Evolutionary conservation across 768 basidiomycete genomes (phyloP), one percentile per base, ranked within the genome.

Genomic region (Cubamyces sp.): DNA sequence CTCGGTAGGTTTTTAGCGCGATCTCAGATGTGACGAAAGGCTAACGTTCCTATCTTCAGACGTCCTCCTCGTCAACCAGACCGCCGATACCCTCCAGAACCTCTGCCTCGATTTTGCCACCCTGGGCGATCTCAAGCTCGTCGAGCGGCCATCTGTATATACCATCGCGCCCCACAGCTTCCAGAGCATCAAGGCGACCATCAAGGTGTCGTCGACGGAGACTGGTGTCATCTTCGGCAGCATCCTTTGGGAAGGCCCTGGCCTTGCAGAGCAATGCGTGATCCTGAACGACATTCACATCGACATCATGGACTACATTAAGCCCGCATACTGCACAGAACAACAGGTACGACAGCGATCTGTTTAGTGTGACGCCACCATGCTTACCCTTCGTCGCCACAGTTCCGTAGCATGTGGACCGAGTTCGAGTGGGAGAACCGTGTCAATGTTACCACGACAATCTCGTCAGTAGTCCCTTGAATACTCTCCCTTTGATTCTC

Each of bases 391-490:
- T 34, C 41, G 41, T 26, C 56, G 51, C 15, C 46, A 8, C 69
- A 96, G 91, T 96, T 96, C 86, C 86, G 96, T 34, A 92, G 86
- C 74, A 96, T 96, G 94, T 97, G 96, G 96, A 99, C 96, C 26
- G 97, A 98, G 75, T 99, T 99, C 70, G 96, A 99, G 75, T 99
- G 96, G 96, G 96, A 99, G 82, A 99, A 99, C 78, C 85, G 96
- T 69, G 96, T 98, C 57, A 98, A 98, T 71, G 92, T 98, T 57
- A 88, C 87, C 66, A 91, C 88, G 48, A 76, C 85, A 23, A 85
- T 96, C 75, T 84, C 88, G 90, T 92, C 77, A 68, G 91, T 85
- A 30, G 65, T 25, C 61, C 30, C 19, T 1, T 1, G 28, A 34
- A 42, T 26, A 26, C 39, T 46, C 19, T 37, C 7, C 4, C 7